Evolutionary conservation across 1,284 basidiomycete genomes (phyloP), one percentile per base, ranked within the genome.

Genomic region (Puccinia triticina): DNA sequence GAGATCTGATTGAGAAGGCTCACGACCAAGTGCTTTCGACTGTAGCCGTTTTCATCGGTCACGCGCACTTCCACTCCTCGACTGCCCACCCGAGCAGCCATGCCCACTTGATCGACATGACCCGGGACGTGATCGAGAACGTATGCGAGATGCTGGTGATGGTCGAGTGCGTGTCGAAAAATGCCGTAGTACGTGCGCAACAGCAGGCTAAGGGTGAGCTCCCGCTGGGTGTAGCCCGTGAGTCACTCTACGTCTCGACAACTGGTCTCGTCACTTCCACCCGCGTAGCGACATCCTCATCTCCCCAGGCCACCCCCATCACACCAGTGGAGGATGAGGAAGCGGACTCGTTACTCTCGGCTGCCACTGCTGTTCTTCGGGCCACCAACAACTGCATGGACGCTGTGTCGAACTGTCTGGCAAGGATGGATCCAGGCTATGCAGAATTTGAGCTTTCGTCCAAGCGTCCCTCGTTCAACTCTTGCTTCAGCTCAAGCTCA

Each of bases 31-130:
- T 97, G 84, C 89, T 98, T 10, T 96, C 94, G 5, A 93, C 94
- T 23, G 94, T 98, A 85, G 96, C 96, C 16, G 95, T 95, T 2
- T 96, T 99, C 87, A 96, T 99, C 85, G 96, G 96, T 0, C 95
- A 98, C 86, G 93, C 95, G 0, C 96, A 99, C 86, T 94, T 93
- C 21, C 94, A 98, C 88, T 92, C 93, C 26, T 91, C 93, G 77
- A 89, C 91, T 34, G 93, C 93, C 26, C 94, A 97, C 87, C 93
- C 95, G 0, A 94, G 94, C 11, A 94, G 92, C 83, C 96, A 94
- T 53, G 95, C 94, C 0, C 93, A 95, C 85, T 90, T 98, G 87
- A 95, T 98, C 87, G 95, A 98, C 85, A 91, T 97, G 83, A 94
- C 96, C 7, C 91, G 93, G 74, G 94, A 97, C 88, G 93, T 95